phyloP scores from a whole-genome alignment of 345 rosid genomes.

The Viola odorata region DNA sequence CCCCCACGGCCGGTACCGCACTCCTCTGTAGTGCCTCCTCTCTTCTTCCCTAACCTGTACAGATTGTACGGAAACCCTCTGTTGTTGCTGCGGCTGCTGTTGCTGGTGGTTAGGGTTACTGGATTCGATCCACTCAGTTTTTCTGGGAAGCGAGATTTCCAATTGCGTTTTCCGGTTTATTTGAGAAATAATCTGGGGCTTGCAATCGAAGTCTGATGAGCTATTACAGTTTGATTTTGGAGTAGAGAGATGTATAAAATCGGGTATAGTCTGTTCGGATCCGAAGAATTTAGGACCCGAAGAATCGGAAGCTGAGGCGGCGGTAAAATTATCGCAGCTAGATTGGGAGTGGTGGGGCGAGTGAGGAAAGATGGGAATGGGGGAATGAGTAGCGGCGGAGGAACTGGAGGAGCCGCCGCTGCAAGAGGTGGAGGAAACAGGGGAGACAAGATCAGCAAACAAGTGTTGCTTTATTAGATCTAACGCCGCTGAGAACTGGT shows the following conservation, averaged over 20 bases:
- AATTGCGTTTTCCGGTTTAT: slow-evolving; percentile 15
- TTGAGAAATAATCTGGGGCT: not conserved
- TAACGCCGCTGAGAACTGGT: slow-evolving; percentile 36
- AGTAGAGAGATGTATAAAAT: too few species aligned
- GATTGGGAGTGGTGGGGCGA: not conserved
- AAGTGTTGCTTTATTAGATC: slow-evolving; percentile 47
- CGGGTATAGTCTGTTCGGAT: slow-evolving; percentile 15
- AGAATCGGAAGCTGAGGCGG: slow-evolving; percentile 1
- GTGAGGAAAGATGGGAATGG: slow-evolving; percentile 6
- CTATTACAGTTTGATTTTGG: too few species aligned
- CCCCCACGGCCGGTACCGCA: slow-evolving; percentile 89
- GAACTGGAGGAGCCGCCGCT: not conserved
- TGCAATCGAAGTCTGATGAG: not conserved
- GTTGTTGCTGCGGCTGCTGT: slow-evolving; percentile 7
- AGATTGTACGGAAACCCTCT: not conserved
- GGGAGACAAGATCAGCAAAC: slow-evolving; percentile 37
- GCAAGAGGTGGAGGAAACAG: slow-evolving; percentile 1
- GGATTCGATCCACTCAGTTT: slow-evolving; percentile 49
- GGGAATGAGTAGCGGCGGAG: not conserved
- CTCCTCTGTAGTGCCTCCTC: slow-evolving; percentile 77
- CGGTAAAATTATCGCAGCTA: not conserved
- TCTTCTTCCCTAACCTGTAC: slow-evolving; percentile 13
- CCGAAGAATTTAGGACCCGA: slow-evolving; percentile 20
- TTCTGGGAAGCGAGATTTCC: slow-evolving; percentile 43
- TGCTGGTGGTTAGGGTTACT: slow-evolving; percentile 8